Conservation (phyloP, 208 protist species). For the Wallacemonas collosoma region DNA sequence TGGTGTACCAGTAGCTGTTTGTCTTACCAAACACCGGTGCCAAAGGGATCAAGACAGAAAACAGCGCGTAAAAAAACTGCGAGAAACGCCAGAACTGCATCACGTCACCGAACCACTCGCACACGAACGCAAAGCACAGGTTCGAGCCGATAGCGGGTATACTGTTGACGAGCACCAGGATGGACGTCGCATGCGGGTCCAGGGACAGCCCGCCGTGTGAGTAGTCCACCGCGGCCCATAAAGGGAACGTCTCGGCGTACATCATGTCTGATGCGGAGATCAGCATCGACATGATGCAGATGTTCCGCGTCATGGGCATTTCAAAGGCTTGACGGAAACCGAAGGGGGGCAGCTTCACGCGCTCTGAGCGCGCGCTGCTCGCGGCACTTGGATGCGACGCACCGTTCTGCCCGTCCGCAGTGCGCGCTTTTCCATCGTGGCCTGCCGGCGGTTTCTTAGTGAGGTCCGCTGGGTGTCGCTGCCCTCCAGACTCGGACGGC, state of each 20-base stretch:
- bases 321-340: slow-evolving; percentile 62
- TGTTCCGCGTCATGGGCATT: slow-evolving; percentile 40
- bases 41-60: slow-evolving; percentile 37
- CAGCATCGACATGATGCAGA: slow-evolving; percentile 72
- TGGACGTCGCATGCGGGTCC: slow-evolving; percentile 22
- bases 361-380: background rate
- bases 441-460: too few species aligned
- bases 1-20: slow-evolving; percentile 39
- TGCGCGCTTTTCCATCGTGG: background rate
- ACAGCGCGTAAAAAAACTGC: slow-evolving; percentile 29
- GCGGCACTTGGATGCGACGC: background rate
- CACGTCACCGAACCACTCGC: slow-evolving; percentile 23
- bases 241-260: slow-evolving; percentile 57
- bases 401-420: background rate
- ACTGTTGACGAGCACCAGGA: slow-evolving; percentile 52
- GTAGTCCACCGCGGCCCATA: slow-evolving; percentile 49
- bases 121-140: slow-evolving; percentile 44
- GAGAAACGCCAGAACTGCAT: slow-evolving; percentile 51
- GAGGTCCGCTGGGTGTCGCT: too few species aligned
- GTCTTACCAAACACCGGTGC: slow-evolving; percentile 24
- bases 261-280: slow-evolving; percentile 62
- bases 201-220: slow-evolving; percentile 42
- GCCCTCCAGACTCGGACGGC: too few species aligned
- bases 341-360: slow-evolving; percentile 34
- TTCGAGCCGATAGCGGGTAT: slow-evolving; percentile 54